These are phyloP conservation scores for Myriosclerotinia curreyana DNA, from an alignment of 2,329 filamentous ascomycete species.

Conservation along the genomic window DNA sequence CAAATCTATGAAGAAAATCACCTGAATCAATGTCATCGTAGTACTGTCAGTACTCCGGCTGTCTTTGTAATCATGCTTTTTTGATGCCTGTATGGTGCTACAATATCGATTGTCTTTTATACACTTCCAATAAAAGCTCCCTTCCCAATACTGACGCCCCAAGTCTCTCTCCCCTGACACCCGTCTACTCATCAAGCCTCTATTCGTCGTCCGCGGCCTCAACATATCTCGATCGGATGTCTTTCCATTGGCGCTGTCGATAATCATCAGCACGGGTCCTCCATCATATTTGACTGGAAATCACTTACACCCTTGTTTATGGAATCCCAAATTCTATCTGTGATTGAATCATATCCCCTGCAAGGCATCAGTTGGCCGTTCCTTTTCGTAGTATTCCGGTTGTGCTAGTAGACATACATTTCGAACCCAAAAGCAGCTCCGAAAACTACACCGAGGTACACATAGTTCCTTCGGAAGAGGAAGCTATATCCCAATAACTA, in stretches of 20 bases:
- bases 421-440: slow-evolving; percentile 84
- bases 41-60: too few relatives aligned
- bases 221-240: slow-evolving; percentile 89
- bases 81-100: slow-evolving; percentile 28
- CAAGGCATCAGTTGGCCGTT: slow-evolving; percentile 25
- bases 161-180: slow-evolving; percentile 6
- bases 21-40: background rate
- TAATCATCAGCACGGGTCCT: slow-evolving; percentile 37
- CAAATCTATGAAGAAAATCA: background rate
- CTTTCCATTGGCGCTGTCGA: slow-evolving; percentile 97
- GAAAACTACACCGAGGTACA: slow-evolving; percentile 87
- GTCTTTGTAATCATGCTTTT: slow-evolving; percentile 14
- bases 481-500: slow-evolving; percentile 52
- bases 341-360: slow-evolving; percentile 78
- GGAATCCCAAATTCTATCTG: slow-evolving; percentile 86
- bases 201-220: slow-evolving; percentile 62
- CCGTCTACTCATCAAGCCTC: slow-evolving; percentile 17
- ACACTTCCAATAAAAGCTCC: slow-evolving; percentile 30
- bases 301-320: slow-evolving; percentile 85
- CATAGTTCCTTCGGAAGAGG: slow-evolving; percentile 80
- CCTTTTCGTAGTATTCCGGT: slow-evolving; percentile 8
- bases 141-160: slow-evolving; percentile 16
- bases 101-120: slow-evolving; percentile 33
- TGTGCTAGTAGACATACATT: slow-evolving; percentile 62
- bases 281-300: background rate